Evolutionary conservation across 108 stramenopile genomes (phyloP).

Genomic region (Nitzschia sp.): DNA sequence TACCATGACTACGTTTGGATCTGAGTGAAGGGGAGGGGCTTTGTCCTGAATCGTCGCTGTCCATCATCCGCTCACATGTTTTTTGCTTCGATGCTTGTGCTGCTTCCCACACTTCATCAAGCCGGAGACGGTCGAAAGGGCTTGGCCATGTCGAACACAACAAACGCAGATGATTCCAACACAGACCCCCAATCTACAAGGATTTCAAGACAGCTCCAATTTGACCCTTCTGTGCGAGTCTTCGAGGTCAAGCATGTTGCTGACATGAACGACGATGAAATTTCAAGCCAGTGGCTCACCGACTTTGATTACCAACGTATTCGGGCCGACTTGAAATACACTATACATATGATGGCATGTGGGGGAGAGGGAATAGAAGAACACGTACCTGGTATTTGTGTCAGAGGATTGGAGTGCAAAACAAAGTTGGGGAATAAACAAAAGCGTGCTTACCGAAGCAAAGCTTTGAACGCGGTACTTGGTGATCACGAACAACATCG

Average conservation of each 20-base stretch:
- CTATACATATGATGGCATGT: not conserved
- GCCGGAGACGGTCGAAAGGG: too few relatives aligned
- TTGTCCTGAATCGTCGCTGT: too few relatives aligned
- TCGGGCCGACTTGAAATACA: not conserved
- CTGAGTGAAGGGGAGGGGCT: too few relatives aligned
- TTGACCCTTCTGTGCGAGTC: too few relatives aligned
- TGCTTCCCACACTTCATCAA: too few relatives aligned
- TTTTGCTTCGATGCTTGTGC: too few relatives aligned
- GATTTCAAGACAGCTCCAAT: too few relatives aligned
- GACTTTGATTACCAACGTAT: not conserved
- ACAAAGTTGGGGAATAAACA: not conserved
- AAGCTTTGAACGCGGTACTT: not conserved
- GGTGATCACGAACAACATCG: not conserved
- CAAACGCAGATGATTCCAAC: too few relatives aligned
- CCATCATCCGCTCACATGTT: too few relatives aligned
- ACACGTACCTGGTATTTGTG: constrained; percentile 1
- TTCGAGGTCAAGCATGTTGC: not conserved
- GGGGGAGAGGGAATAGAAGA: constrained; percentile 3
- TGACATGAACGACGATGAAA: constrained; percentile 1
- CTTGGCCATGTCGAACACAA: too few relatives aligned
- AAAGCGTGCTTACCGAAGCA: not conserved
- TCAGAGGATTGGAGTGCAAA: not conserved
- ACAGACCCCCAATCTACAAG: too few relatives aligned
- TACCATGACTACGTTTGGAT: too few relatives aligned
- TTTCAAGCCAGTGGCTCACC: not conserved